Base-by-base conservation (phyloP, 1,284 basidiomycete species). In the Fereydounia khargensis region DNA sequence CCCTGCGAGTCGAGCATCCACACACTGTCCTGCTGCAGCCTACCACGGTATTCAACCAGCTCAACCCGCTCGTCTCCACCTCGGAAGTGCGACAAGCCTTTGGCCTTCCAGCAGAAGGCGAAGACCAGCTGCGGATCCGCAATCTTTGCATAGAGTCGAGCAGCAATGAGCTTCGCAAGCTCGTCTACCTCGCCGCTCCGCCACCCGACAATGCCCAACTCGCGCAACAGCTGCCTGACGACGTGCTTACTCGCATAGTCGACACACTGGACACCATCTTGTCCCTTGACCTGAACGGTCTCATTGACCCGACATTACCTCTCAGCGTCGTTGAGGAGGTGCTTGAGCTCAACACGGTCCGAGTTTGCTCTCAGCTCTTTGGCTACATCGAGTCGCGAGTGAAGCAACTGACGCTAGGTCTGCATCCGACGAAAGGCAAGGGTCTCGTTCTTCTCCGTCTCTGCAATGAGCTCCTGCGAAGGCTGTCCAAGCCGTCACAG, bases 381-480 rank as follows among this genome's bases (percentile, higher is more conserved):
- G 38, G 22, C 3, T 73, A 68, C 39, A 43, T 56, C 10, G 64
- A 71, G 18, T 50, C 51, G 10, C 49, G 68, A 27, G 58, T 62
- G 16, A 45, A 59, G 18, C 48, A 43, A 9, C 52, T 73, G 19
- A 71, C 66, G 4, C 22, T 60, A 25, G 62, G 53, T 47, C 84
- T 91, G 82, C 82, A 86, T 10, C 88, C 89, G 0, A 83, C 86
- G 72, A 88, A 87, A 72, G 88, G 88, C 51, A 91, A 92, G 73
- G 88, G 88, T 0, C 84, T 91, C 27, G 81, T 87, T 36, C 80
- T 94, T 11, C 80, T 94, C 22, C 84, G 91, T 33, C 86, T 86
- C 23, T 80, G 91, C 39, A 94, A 94, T 67, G 89, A 91, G 66
- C 82, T 94, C 7, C 80, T 92, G 1, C 82, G 88, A 14, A 82